Percentiles rank a stretch among this genome's conserved stretches.
Evolutionary conservation across 2,329 filamentous ascomycete species (phyloP).

Genomic region (Hirsutella minnesotensis): DNA sequence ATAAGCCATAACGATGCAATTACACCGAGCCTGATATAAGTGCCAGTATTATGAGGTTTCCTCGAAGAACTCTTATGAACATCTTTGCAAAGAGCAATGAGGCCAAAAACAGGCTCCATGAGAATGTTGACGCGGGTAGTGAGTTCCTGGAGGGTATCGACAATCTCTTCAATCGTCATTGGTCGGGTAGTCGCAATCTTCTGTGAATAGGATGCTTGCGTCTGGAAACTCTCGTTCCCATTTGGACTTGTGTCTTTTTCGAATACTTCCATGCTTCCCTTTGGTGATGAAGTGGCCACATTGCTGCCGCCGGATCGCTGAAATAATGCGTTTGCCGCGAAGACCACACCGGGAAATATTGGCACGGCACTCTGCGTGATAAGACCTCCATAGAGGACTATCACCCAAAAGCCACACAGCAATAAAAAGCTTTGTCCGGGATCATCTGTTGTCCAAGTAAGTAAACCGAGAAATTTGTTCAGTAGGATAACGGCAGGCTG

Average conservation of each 20-base stretch:
- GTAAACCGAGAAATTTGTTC: slow-evolving; percentile 70
- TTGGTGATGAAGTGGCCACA: slow-evolving; percentile 4
- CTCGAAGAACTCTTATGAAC: slow-evolving; percentile 88
- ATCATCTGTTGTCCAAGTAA: slow-evolving; percentile 91
- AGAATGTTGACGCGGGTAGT: slow-evolving; percentile 87
- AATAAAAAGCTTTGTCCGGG: slow-evolving; percentile 95
- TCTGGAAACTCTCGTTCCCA: slow-evolving; percentile 20
- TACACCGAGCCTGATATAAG: slow-evolving; percentile 81
- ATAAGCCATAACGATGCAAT: slow-evolving; percentile 81
- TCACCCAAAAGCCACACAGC: slow-evolving; percentile 73
- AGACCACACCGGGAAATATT: slow-evolving; percentile 61
- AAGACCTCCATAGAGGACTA: slow-evolving; percentile 74
- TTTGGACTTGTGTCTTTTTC: slow-evolving; percentile 12
- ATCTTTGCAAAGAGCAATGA: slow-evolving; percentile 88
- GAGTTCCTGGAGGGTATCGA: slow-evolving; percentile 83
- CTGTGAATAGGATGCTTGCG: slow-evolving; percentile 41
- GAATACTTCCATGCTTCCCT: slow-evolving; percentile 10
- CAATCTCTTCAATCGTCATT: slow-evolving; percentile 93
- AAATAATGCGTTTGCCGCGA: slow-evolving; percentile 89
- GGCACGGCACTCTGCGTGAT: slow-evolving; percentile 76
- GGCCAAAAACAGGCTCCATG: slow-evolving; percentile 72
- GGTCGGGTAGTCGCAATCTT: slow-evolving; percentile 61
- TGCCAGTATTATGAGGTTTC: slow-evolving; percentile 72
- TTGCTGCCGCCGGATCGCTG: slow-evolving; percentile 56
- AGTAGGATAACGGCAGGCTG: slow-evolving; percentile 86